Evolutionary conservation across 1,284 basidiomycete genomes (phyloP).

Genomic region (Moesziomyces sp.): DNA sequence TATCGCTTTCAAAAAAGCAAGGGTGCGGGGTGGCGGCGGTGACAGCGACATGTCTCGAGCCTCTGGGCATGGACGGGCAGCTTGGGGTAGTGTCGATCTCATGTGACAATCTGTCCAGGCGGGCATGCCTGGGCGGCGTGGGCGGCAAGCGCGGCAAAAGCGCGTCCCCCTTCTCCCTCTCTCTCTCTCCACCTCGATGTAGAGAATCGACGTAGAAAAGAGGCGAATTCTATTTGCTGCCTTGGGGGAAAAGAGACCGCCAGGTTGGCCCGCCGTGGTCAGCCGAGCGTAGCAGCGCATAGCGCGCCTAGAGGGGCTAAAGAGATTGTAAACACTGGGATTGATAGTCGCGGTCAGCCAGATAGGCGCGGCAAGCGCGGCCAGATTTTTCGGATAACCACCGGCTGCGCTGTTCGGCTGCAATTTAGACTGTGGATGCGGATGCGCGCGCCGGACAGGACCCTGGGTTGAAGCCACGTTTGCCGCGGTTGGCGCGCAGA

Average conservation of each 20-base stretch:
- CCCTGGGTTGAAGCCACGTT: too few species aligned
- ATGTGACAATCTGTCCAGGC: too few species aligned
- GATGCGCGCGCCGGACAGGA: not conserved
- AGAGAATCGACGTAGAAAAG: too few species aligned
- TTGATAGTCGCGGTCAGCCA: too few species aligned
- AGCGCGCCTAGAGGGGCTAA: not conserved
- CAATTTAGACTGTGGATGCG: not conserved
- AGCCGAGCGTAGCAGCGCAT: not conserved
- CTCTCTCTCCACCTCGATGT: too few species aligned
- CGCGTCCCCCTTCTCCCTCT: too few species aligned
- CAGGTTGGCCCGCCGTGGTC: not conserved
- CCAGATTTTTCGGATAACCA: not conserved
- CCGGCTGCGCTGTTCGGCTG: too few species aligned
- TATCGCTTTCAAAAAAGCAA: not conserved
- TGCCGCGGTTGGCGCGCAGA: constrained; percentile 6
- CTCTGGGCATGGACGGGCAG: not conserved
- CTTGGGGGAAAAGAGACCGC: not conserved
- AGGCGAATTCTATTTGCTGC: too few species aligned
- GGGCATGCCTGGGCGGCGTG: not conserved
- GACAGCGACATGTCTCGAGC: not conserved
- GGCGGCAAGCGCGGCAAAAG: not conserved
- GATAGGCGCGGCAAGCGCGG: not conserved
- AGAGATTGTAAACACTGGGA: not conserved
- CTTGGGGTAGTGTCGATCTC: too few species aligned
- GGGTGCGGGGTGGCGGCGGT: too few species aligned